Evolutionary conservation across 1,284 basidiomycete species (phyloP).

Genomic region (Quambalaria eucalypti): DNA sequence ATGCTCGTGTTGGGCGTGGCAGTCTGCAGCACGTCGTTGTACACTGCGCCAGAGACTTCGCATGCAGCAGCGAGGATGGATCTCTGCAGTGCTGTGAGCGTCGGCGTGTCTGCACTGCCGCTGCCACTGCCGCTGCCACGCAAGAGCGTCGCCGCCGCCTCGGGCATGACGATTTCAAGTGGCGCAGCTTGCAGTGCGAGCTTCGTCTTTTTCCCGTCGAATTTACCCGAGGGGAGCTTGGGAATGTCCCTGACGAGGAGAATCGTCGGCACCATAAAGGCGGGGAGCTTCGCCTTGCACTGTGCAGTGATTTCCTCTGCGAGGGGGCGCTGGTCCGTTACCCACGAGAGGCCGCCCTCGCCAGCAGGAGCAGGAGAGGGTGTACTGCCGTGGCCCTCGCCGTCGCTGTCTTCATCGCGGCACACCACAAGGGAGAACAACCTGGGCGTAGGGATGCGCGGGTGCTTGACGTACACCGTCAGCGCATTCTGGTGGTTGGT

Average conservation of each 20-base stretch:
- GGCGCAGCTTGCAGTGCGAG: not conserved
- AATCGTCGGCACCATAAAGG: not conserved
- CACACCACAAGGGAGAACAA: not conserved
- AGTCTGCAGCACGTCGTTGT: not conserved
- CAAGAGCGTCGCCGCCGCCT: not conserved
- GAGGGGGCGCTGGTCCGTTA: not conserved
- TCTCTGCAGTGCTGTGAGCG: not conserved
- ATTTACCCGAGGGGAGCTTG: not conserved
- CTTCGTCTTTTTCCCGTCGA: not conserved
- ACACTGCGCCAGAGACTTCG: not conserved
- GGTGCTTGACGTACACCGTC: constrained; percentile 1
- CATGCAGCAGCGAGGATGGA: not conserved
- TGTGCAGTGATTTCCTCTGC: not conserved
- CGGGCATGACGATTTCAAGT: not conserved
- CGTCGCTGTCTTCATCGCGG: not conserved
- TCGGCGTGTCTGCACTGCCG: not conserved
- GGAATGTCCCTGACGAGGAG: not conserved
- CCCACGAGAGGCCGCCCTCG: no score
- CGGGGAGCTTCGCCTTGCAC: not conserved
- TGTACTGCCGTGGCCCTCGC: no score
- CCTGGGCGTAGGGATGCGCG: not conserved
- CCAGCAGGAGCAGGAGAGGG: no score
- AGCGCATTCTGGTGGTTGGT: not conserved
- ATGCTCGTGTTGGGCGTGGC: constrained; percentile 1
- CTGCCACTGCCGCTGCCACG: not conserved